phyloP scores from a whole-genome alignment of 257 asterid species.

The Fraxinus cuspidata region DNA sequence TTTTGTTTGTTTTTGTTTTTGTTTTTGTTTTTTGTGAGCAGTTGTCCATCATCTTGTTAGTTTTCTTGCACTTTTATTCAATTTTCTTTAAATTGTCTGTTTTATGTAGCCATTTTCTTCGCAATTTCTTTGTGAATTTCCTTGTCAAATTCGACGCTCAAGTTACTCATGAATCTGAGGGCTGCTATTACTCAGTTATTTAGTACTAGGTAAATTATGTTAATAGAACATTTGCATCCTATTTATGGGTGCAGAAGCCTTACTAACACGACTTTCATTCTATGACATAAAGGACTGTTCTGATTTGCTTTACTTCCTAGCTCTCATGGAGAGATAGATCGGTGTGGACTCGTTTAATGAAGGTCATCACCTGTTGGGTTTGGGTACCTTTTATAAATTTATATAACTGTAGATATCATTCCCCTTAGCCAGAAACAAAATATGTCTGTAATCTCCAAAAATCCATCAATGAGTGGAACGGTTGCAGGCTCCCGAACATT shows the following conservation, averaged over 20 bases:
- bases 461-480: neutral
- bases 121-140: neutral
- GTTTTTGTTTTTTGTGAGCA: neutral
- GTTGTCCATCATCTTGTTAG: neutral
- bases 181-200: neutral
- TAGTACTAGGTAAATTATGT: neutral
- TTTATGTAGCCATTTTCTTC: too few species aligned
- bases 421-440: neutral
- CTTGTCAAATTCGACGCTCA: neutral
- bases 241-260: neutral
- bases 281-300: neutral
- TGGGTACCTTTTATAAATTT: too few species aligned
- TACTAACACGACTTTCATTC: neutral
- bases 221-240: neutral
- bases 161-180: neutral
- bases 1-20: too few species aligned
- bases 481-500: neutral
- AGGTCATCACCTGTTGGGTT: neutral
- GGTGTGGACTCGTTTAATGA: neutral
- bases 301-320: neutral
- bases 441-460: neutral
- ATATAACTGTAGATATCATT: neutral
- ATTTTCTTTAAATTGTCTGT: neutral
- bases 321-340: neutral
- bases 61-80: neutral